Base-by-base conservation (phyloP, 2,329 filamentous ascomycete species). In the Colletotrichum kahawae region DNA sequence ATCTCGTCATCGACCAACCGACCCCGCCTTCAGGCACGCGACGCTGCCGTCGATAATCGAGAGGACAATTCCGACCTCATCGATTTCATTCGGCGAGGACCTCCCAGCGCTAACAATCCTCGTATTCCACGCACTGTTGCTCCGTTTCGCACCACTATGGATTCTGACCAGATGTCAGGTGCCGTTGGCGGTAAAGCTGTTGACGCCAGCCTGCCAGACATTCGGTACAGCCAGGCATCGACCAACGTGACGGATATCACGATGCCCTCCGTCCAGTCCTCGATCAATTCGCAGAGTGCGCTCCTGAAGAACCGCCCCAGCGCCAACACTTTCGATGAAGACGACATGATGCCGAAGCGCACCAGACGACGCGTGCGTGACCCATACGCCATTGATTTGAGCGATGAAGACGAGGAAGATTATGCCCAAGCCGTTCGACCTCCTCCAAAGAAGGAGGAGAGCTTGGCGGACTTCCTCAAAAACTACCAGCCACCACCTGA, bases 11-110 rank as follows among this genome's bases (percentile, higher is more conserved):
- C 84, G 7, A 81, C 83, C 21, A 88, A 82, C 76, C 87, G 89
- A 72, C 87, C 86, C 62, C 91, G 90, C 74, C 88, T 94, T 63
- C 90, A 94, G 83, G 92, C 96, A 73, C 93, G 95, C 64, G 93
- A 95, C 76, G 91, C 95, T 48, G 88, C 89, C 56, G 89, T 92
- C 18, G 89, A 92, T 65, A 87, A 86, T 72, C 89, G 88, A 67
- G 91, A 92, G 66, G 93, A 93, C 77, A 97, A 93, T 71, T 94
- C 95, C 14, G 97, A 98, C 76, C 87, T 99, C 73, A 98, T 98
- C 78, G 96, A 98, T 82, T 98, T 99, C 83, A 97, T 99, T 78
- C 93, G 96, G 60, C 93, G 95, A 81, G 96, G 96, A 1, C 95
- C 95, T 4, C 93, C 94, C 0, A 89, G 86, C 76, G 82, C 86